Conservation (phyloP, 805 yeast genomes). For the Wickerhamomyces xylosicus region DNA sequence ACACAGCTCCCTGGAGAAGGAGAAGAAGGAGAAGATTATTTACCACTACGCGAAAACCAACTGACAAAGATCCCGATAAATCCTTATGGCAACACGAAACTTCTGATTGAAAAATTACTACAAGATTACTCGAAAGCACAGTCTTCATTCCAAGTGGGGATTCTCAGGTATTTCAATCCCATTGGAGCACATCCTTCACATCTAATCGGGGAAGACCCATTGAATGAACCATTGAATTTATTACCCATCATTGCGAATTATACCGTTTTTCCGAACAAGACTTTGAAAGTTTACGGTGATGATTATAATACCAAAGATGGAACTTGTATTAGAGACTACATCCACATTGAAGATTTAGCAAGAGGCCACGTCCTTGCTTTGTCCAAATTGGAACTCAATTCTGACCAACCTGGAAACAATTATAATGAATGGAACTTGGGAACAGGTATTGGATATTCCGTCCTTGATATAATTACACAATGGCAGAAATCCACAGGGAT, state of each 20-base stretch:
- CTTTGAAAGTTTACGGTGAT: constrained; percentile 62
- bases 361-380: constrained; percentile 69
- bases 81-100: constrained; percentile 72
- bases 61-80: constrained; percentile 69
- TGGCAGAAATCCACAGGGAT: constrained; percentile 58
- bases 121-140: constrained; percentile 24
- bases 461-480: constrained; percentile 56
- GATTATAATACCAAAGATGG: constrained; percentile 69
- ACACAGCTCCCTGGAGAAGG: constrained; percentile 48
- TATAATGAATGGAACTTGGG: constrained; percentile 80
- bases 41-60: constrained; percentile 58
- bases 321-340: constrained; percentile 73
- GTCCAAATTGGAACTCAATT: constrained; percentile 37
- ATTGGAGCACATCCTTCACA: constrained; percentile 85
- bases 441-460: constrained; percentile 73
- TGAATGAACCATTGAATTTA: constrained; percentile 67
- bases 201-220: constrained; percentile 70
- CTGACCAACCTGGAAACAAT: constrained; percentile 29
- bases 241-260: constrained; percentile 43
- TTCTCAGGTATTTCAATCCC: constrained; percentile 73
- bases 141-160: constrained; percentile 39
- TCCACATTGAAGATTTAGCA: constrained; percentile 74
- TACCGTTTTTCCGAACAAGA: constrained; percentile 31
- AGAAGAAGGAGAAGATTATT: constrained; percentile 34
- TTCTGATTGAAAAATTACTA: constrained; percentile 42